Conservation (phyloP, 306 rosid genomes). For the Psophocarpus tetragonolobus region DNA sequence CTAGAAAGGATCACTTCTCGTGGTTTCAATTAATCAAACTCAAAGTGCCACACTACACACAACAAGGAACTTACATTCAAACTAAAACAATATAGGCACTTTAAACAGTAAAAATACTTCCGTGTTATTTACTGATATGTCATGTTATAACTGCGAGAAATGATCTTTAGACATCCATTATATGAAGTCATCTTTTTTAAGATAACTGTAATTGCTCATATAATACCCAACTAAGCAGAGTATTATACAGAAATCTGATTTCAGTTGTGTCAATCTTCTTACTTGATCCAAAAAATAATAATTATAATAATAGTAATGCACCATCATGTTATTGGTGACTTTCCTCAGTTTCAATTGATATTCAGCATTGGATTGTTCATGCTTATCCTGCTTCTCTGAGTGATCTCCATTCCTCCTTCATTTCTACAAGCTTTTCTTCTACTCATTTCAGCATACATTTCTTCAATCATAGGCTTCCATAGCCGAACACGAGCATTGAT, state of each 20-base stretch:
- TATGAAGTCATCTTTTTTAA: slow-evolving; percentile 27
- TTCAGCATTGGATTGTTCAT: slow-evolving; percentile 47
- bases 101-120: not conserved
- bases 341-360: slow-evolving; percentile 42
- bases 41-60: not conserved
- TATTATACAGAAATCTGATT: slow-evolving; percentile 32
- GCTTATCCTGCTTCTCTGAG: slow-evolving; percentile 43
- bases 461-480: slow-evolving; percentile 98
- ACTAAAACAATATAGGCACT: not conserved
- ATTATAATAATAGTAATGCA: not conserved
- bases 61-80: not conserved
- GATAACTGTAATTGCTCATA: not conserved
- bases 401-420: slow-evolving; percentile 42
- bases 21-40: not conserved
- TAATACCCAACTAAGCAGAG: slow-evolving; percentile 4
- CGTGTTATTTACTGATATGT: not conserved
- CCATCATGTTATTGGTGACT: slow-evolving; percentile 5
- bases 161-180: not conserved
- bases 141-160: not conserved
- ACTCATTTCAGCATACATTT: slow-evolving; percentile 92
- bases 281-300: slow-evolving; percentile 5
- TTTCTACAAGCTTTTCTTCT: slow-evolving; percentile 53
- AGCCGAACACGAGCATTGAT: slow-evolving; percentile 91
- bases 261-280: slow-evolving; percentile 11
- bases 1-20: not conserved